phyloP scores from a whole-genome alignment of 2,329 filamentous ascomycete species.

The Botrytis pseudocinerea region DNA sequence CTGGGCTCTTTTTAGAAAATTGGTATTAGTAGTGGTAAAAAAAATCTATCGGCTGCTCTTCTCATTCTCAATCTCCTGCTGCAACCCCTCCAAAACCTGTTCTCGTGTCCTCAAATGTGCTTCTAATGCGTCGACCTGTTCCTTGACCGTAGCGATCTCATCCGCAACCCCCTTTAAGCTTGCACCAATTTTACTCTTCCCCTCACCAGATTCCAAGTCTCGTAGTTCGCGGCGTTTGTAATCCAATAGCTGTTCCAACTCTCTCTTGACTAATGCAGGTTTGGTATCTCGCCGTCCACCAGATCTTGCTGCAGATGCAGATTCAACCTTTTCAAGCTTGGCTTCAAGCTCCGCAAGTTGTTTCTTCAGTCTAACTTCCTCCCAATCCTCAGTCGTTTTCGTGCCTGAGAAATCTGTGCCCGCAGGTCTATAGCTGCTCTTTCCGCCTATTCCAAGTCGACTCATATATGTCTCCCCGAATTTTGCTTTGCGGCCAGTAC shows the following conservation, averaged over 20 bases:
- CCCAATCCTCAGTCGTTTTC: conserved; percentile 90
- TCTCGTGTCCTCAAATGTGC: conserved; percentile 75
- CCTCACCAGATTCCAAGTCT: conserved; percentile 71
- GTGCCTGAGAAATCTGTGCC: conserved; percentile 89
- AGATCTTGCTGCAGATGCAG: conserved; percentile 63
- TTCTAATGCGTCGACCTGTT: conserved; percentile 91
- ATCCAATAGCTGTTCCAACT: conserved; percentile 90
- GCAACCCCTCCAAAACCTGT: conserved; percentile 72
- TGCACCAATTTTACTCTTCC: conserved; percentile 67
- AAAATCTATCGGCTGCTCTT: conserved; percentile 55
- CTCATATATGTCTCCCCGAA: conserved; percentile 97
- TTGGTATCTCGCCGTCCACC: conserved; percentile 72
- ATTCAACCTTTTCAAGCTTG: conserved; percentile 81
- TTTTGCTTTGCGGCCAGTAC: conserved; percentile 89
- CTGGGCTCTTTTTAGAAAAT: conserved; percentile 19
- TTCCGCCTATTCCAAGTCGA: conserved; percentile 73
- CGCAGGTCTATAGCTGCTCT: conserved; percentile 74
- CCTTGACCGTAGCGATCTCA: conserved; percentile 85
- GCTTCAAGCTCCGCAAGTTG: conserved; percentile 86
- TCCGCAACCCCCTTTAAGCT: conserved; percentile 76
- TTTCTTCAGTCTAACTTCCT: conserved; percentile 92
- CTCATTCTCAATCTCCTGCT: conserved; percentile 83
- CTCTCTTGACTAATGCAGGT: conserved; percentile 88
- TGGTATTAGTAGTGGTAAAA: conserved; percentile 22
- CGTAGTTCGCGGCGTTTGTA: conserved; percentile 83